Conservation (phyloP, 306 rosid genomes). For the Astragalus membranaceus region DNA sequence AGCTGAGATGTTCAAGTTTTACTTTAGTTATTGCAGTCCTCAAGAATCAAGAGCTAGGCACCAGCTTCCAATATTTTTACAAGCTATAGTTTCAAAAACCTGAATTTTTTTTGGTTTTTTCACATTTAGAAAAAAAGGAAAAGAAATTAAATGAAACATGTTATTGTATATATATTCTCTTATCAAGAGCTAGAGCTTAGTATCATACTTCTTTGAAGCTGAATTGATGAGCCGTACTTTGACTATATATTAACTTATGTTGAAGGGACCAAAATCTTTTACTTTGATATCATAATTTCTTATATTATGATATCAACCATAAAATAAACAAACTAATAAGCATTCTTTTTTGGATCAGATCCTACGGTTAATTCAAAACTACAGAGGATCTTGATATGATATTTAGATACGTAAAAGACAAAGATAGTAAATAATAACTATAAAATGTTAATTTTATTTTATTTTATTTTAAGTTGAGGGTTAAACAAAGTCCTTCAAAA, state of each 20-base stretch:
- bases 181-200: background rate
- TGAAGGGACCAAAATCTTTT: too few relatives aligned
- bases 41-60: background rate
- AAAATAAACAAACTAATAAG: too few relatives aligned
- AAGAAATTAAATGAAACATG: background rate
- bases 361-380: background rate
- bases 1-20: background rate
- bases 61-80: background rate
- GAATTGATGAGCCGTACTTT: background rate
- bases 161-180: conserved; percentile 10
- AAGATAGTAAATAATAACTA: too few relatives aligned
- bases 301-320: too few relatives aligned
- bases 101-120: background rate
- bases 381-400: background rate
- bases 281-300: too few relatives aligned
- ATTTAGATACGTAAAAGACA: background rate
- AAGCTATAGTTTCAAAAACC: conserved; percentile 11
- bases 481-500: too few relatives aligned
- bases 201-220: background rate
- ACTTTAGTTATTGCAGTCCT: background rate
- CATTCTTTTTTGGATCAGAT: too few relatives aligned
- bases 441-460: too few relatives aligned
- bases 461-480: too few relatives aligned
- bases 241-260: too few relatives aligned
- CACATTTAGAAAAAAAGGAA: background rate